phyloP scores from a whole-genome alignment of 257 asterid species.

The Plantago major region DNA sequence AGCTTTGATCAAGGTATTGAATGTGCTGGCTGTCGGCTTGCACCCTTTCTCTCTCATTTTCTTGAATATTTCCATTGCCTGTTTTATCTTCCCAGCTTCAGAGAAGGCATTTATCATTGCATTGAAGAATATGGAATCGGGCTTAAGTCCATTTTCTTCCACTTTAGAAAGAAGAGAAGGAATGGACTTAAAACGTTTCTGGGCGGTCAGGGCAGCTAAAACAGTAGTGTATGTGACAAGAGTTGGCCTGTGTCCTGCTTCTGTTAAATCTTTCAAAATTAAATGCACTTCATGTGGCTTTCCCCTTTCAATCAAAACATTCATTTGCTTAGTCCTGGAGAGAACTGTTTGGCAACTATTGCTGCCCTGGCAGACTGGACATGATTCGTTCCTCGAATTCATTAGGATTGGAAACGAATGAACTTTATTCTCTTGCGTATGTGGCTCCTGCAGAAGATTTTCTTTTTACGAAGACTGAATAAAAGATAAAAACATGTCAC shows the following conservation, averaged over 20 bases:
- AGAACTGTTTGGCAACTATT: slow-evolving; percentile 67
- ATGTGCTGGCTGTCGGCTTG: slow-evolving; percentile 78
- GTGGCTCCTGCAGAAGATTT: slow-evolving; percentile 47
- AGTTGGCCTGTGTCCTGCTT: slow-evolving; percentile 90
- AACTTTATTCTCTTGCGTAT: slow-evolving; percentile 29
- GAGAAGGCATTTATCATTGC: slow-evolving; percentile 91
- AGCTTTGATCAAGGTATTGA: slow-evolving; percentile 80
- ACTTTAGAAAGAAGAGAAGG: slow-evolving; percentile 62
- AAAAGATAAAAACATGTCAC: background rate
- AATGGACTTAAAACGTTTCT: slow-evolving; percentile 76
- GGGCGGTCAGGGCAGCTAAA: slow-evolving; percentile 73
- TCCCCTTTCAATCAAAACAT: slow-evolving; percentile 53
- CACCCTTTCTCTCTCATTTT: slow-evolving; percentile 80
- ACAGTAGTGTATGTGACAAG: slow-evolving; percentile 83
- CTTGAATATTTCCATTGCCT: slow-evolving; percentile 65
- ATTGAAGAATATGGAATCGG: slow-evolving; percentile 90
- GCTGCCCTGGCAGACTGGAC: slow-evolving; percentile 50
- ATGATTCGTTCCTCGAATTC: slow-evolving; percentile 33
- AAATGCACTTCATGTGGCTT: slow-evolving; percentile 70
- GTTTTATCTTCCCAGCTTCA: slow-evolving; percentile 83
- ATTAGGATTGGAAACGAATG: slow-evolving; percentile 27
- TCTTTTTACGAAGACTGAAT: background rate
- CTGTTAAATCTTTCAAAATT: slow-evolving; percentile 52
- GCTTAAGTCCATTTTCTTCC: slow-evolving; percentile 67
- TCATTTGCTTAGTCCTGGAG: slow-evolving; percentile 85